Base-by-base conservation (phyloP, 2,329 filamentous ascomycete species). In the Didymella sp. region DNA sequence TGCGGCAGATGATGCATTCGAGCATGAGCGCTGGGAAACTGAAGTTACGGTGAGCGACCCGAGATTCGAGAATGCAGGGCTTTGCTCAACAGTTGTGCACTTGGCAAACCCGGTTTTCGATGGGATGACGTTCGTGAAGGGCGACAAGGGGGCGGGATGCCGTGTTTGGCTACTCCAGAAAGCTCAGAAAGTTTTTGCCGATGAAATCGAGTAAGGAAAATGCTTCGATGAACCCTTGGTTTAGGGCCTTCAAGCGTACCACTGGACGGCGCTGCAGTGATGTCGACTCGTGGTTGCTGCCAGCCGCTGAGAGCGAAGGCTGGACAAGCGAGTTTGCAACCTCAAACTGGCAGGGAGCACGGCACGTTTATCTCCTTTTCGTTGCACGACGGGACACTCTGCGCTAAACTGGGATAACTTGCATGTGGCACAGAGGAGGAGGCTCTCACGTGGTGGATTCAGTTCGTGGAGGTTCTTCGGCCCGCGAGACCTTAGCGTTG, bases 321-420 rank as follows among this genome's bases (percentile, higher is more conserved):
- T 35, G 49, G 41, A 58, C 55, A 64, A 62, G 61, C 61, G 58
- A 62, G 52, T 37, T 22, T 57, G 57, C 49, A 30, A 49, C n/a
- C 33, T 54, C 47, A 38, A 47, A 38, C 11, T 41, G 48, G 57
- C 56, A 59, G 44, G 49, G 56, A 56, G 43, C 48, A 57, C 54
- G 43, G 54, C 54, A 48, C 48, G 54, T 44, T 57, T 52, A 35
- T 52, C 44, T 48, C 54, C 31, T 57, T 48, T 52, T 48, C 48
- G 43, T 57, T 57, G 54, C 54, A 58, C 48, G 50, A 55, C 61
- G 58, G 42, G 35, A 44, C 45, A 35, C 45, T 41, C 27, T 21
- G 19, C 48, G 56, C 56, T 58, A 54, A 50, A 42, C 40, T 35
- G 19, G 45, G 41, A 65, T 57, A 65, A 65, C 60, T 64, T 61